A percentile compares a stretch with the other conserved stretches of the same genome.
Evolutionary conservation across 768 basidiomycete genomes (phyloP).

Genomic region (Leccinum pellstonianum): DNA sequence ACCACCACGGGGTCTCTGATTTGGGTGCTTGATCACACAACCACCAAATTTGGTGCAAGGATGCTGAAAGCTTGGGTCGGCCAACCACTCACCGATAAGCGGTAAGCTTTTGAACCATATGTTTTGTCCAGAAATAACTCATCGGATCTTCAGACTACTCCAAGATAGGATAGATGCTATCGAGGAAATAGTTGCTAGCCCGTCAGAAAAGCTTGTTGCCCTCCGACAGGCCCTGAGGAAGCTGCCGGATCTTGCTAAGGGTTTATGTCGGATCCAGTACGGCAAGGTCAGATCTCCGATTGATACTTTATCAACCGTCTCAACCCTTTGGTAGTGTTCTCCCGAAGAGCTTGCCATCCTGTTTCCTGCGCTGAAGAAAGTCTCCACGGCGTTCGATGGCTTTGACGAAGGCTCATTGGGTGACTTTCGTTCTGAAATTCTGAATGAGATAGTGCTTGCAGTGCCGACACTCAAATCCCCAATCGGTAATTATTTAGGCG

Average conservation of each 20-base stretch:
- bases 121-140: neutral
- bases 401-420: conserved; percentile 43
- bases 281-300: conserved; percentile 59
- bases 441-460: conserved; percentile 68
- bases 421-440: conserved; percentile 61
- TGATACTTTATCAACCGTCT: neutral
- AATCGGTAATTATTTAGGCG: conserved; percentile 50
- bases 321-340: conserved; percentile 53
- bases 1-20: conserved; percentile 73
- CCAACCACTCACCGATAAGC: conserved; percentile 72
- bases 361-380: conserved; percentile 70
- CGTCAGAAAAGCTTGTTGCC: conserved; percentile 59
- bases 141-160: conserved; percentile 52
- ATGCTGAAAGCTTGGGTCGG: conserved; percentile 85
- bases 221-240: conserved; percentile 69
- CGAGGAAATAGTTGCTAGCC: conserved; percentile 69
- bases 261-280: conserved; percentile 86
- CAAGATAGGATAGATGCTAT: conserved; percentile 81
- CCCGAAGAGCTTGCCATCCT: conserved; percentile 79
- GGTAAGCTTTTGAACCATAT: conserved; percentile 39
- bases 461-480: conserved; percentile 65
- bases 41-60: conserved; percentile 86
- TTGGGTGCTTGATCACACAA: conserved; percentile 83
- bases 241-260: conserved; percentile 86
- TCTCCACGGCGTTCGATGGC: conserved; percentile 61